A percentile compares a stretch with the other conserved stretches of the same genome.
phyloP scores from a whole-genome alignment of 345 rosid species.

The Citrus australasica region DNA sequence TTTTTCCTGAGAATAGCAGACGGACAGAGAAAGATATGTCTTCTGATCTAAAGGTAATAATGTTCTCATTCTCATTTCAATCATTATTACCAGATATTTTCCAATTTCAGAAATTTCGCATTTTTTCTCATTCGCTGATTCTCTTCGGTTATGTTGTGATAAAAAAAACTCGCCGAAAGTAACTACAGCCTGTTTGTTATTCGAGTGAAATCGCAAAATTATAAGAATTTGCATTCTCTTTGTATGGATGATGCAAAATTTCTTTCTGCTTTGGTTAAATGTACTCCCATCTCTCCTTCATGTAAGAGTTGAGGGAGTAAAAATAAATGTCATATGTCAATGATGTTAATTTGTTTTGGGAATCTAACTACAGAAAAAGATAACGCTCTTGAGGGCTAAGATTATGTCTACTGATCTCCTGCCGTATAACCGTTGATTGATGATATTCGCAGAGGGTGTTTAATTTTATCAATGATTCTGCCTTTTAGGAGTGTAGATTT shows the following conservation, averaged over 20 bases:
- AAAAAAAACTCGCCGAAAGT: neutral
- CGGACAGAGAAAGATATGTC: constrained; percentile 4
- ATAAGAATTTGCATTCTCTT: neutral
- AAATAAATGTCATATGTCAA: neutral
- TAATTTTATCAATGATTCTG: neutral
- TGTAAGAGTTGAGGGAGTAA: neutral
- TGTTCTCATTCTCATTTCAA: constrained; percentile 17
- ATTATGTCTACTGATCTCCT: too few species aligned
- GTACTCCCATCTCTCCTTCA: neutral
- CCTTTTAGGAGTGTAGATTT: neutral
- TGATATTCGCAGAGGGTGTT: neutral
- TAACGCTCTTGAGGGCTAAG: too few species aligned
- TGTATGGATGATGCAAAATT: neutral
- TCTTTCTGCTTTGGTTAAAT: neutral
- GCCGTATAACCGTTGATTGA: neutral
- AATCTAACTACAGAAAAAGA: neutral
- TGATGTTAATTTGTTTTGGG: neutral
- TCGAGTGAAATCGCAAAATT: neutral
- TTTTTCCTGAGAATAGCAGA: neutral
- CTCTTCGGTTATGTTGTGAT: neutral
- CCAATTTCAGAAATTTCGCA: neutral
- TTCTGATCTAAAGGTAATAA: constrained; percentile 21
- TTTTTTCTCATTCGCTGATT: constrained; percentile 4
- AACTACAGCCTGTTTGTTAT: neutral
- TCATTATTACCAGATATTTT: constrained; percentile 12